Conservation (phyloP, 768 basidiomycete genomes). For the Kwoniella sp. region DNA sequence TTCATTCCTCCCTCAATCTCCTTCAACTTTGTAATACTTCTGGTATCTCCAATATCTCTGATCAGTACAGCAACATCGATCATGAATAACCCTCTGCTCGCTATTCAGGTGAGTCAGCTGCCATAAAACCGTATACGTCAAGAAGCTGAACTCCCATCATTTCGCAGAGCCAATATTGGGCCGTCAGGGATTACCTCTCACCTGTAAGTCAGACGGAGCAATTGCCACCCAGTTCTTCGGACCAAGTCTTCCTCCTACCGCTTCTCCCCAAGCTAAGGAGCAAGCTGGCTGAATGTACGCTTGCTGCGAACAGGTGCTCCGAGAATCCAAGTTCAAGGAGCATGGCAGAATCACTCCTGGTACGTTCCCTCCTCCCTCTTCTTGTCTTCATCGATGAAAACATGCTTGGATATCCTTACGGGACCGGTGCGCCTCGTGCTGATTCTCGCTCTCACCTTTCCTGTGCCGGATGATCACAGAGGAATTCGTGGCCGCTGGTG, state of each 20-base stretch:
- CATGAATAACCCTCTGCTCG: slow-evolving; percentile 54
- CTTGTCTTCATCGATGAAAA: background rate
- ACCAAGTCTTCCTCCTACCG: background rate
- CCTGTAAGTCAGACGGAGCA: slow-evolving; percentile 40
- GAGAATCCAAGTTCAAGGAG: slow-evolving; percentile 98
- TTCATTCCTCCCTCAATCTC: background rate
- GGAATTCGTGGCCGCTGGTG: slow-evolving; percentile 97
- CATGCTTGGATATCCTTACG: slow-evolving; percentile 17
- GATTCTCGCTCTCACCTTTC: too few relatives aligned
- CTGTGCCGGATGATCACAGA: slow-evolving; percentile 67
- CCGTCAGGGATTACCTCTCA: slow-evolving; percentile 87
- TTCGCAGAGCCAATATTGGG: slow-evolving; percentile 90
- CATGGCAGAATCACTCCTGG: slow-evolving; percentile 94
- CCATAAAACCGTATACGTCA: too few relatives aligned
- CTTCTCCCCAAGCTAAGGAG: background rate
- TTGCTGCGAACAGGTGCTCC: slow-evolving; percentile 66
- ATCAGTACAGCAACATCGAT: background rate
- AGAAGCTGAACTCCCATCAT: slow-evolving; percentile 4
- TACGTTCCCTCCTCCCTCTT: slow-evolving; percentile 52
- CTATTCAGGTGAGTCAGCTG: slow-evolving; percentile 53
- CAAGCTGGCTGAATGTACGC: background rate
- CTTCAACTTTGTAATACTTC: background rate
- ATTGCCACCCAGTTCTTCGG: slow-evolving; percentile 26
- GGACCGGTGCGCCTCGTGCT: too few relatives aligned
- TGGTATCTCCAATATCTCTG: too few relatives aligned